phyloP scores from a whole-genome alignment of 768 basidiomycete species.

The Royoungia palumana region DNA sequence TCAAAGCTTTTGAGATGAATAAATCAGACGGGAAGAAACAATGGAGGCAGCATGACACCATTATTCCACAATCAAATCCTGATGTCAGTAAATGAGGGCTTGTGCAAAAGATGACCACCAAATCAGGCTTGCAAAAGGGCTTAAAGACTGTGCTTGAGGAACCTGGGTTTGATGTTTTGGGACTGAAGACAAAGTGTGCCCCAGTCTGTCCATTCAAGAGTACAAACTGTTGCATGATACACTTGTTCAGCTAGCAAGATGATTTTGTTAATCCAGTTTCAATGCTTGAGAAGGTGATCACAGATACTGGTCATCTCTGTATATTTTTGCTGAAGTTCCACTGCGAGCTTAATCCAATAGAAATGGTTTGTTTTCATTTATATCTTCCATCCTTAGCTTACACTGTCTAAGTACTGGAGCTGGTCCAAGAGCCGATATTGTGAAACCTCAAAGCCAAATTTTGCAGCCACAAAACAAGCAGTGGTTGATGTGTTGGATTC shows the following conservation, averaged over 20 bases:
- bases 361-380: neutral
- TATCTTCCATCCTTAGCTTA: neutral
- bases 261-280: conserved; percentile 25
- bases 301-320: conserved; percentile 24
- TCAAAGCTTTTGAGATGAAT: conserved; percentile 28
- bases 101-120: conserved; percentile 35
- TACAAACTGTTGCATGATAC: conserved; percentile 25
- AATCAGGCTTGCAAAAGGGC: conserved; percentile 23
- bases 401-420: conserved; percentile 1
- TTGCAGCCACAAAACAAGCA: conserved; percentile 30
- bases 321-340: conserved; percentile 37
- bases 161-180: conserved; percentile 35
- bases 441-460: conserved; percentile 30
- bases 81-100: conserved; percentile 1
- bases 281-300: conserved; percentile 22
- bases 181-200: conserved; percentile 34
- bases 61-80: conserved; percentile 24
- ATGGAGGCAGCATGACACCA: conserved; percentile 13
- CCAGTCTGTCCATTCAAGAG: conserved; percentile 22
- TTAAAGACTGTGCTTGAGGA: conserved; percentile 25
- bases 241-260: conserved; percentile 27
- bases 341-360: conserved; percentile 36
- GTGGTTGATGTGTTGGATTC: conserved; percentile 28
- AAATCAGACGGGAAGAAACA: conserved; percentile 21
- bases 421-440: conserved; percentile 34